Evolutionary conservation across 2,329 filamentous ascomycete genomes (phyloP), one percentile per base, ranked within the genome.

Genomic region (Fusarium sp.): DNA sequence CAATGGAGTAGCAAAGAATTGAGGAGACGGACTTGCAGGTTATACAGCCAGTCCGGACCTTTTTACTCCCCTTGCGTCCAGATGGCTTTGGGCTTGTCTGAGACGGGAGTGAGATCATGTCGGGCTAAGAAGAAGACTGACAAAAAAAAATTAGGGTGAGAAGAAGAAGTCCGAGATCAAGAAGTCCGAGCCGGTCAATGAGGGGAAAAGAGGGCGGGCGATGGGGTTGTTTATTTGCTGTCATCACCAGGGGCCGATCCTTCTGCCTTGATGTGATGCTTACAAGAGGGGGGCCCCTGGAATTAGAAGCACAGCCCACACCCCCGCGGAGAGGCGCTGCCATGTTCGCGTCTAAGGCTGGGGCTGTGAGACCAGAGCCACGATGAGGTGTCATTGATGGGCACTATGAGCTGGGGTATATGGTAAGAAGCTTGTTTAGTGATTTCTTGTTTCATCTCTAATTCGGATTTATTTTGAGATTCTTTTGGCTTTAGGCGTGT

Each of bases 21-120:
- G n/a, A 45, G 45, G 42, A 64, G 38, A 85, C 87, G 72, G 75
- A 88, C 87, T 89, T 89, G 86, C 87, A 89, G 58, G 87, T 89
- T 65, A 87, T 82, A 78, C 87, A 89, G 16, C 87, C 87, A 8
- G 85, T 87, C 62, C 84, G 81, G 62, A 86, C 85, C 72, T 86
- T 86, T 75, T 82, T 84, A 56, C 80, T 85, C 16, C 84, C 84
- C 74, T 85, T 86, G 29, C 81, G 81, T 22, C 81, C 81, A 10
- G 78, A 80, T 9, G 78, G 65, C 50, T 66, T 68, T 10, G 70
- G 40, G 16, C 65, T 16, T 10, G 68, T 57, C 5, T 69, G 64
- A 1, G 72, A 37, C 3, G 74, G 35, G 22, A 62, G 1, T 13
- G 64, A 34, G 61, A 60, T 59, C 72, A 75, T 75, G 45, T 42